Percentiles rank a stretch among this genome's conserved stretches.
These are phyloP conservation scores for Aspergillus tubingensis DNA, from an alignment of 2,329 filamentous ascomycete species.

Conservation along the genomic window DNA sequence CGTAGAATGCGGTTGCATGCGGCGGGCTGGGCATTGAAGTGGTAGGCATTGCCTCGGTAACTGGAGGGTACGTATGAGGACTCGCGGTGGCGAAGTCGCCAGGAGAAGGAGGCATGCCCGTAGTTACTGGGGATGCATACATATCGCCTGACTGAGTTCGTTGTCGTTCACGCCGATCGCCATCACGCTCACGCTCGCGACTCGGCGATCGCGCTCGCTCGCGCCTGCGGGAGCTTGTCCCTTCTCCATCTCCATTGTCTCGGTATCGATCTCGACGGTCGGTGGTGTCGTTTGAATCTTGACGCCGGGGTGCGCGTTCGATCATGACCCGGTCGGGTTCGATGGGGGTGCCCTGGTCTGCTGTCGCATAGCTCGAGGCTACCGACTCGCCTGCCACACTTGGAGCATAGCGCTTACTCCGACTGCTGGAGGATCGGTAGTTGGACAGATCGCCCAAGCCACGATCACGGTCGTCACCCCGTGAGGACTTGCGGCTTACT, in stretches of 20 bases:
- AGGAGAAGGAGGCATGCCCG: constrained; percentile 24
- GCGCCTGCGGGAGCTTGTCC: constrained; percentile 21
- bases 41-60: neutral
- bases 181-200: constrained; percentile 26
- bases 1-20: constrained; percentile 33
- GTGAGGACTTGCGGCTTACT: constrained; percentile 43
- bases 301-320: constrained; percentile 32
- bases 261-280: constrained; percentile 22
- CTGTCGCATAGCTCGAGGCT: constrained; percentile 44
- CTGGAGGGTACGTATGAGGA: neutral
- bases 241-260: constrained; percentile 21
- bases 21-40: constrained; percentile 26
- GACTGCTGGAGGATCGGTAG: constrained; percentile 28
- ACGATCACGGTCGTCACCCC: constrained; percentile 51
- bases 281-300: constrained; percentile 28
- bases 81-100: constrained; percentile 6
- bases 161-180: constrained; percentile 27
- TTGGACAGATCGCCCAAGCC: constrained; percentile 38
- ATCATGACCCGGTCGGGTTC: constrained; percentile 32
- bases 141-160: constrained; percentile 34
- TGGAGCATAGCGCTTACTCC: constrained; percentile 29
- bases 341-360: constrained; percentile 34
- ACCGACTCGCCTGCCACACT: constrained; percentile 35
- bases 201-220: constrained; percentile 33
- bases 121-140: constrained; percentile 24